Evolutionary conservation across 2,329 filamentous ascomycete genomes (phyloP), one percentile per base, ranked within the genome.

Genomic region (Domatiomyces globalis): DNA sequence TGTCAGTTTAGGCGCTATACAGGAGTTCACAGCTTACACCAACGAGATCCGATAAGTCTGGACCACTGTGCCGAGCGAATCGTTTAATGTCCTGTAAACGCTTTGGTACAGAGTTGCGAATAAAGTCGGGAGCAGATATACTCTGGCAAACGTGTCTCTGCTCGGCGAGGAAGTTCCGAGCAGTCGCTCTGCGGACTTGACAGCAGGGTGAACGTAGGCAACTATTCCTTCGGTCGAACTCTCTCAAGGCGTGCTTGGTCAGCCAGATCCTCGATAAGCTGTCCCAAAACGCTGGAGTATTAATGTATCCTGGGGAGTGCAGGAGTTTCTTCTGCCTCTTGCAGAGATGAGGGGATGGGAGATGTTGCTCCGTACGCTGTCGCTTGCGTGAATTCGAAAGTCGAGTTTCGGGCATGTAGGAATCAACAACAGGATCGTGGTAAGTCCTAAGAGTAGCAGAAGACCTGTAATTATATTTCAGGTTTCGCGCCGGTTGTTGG

Each of bases 1-100:
- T 36, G 43, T 50, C 12, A 43, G 45, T 9, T 22, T 25, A 12
- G 46, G 19, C 17, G 19, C 22, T 52, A 48, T 49, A 46, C 33
- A 54, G 45, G 51, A 55, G 53, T 49, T 51, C 60, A 68, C 65
- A 52, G 60, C 61, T 58, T 54, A 68, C 51, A 57, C 66, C 59
- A 25, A 58, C 22, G 6, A 25, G 6, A 25, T 25, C 22, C 22
- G 22, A 58, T 45, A 69, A 58, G 56, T 67, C 64, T 56, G 64
- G 65, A 48, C 65, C 66, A 45, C 65, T 63, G 49, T 52, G 57
- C 60, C 62, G 62, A 27, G 65, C 61, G 59, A 65, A 63, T 48
- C 55, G 56, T 54, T 56, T 55, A 47, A 63, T 48, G 17, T 58
- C 48, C 33, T 51, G 52, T 42, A 55, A 27, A 19, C 4, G 12